These are phyloP conservation scores for Alternaria metachromatica DNA, from an alignment of 2,329 filamentous ascomycete genomes.

Conservation along the genomic window DNA sequence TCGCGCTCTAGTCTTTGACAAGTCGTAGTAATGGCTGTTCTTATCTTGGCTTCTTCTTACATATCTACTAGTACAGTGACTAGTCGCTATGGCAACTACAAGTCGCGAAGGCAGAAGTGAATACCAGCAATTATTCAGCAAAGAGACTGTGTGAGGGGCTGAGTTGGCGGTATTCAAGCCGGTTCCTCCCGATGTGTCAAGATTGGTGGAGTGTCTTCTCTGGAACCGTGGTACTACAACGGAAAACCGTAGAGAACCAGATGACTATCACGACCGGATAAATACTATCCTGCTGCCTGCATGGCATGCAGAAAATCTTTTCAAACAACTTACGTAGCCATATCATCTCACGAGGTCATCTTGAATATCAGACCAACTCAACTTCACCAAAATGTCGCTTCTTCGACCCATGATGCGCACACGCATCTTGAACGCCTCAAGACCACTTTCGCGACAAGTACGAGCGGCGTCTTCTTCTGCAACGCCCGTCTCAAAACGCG, in stretches of 20 bases:
- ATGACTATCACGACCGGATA: background rate
- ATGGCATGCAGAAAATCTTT: background rate
- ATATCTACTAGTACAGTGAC: too few relatives aligned
- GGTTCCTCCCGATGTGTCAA: background rate
- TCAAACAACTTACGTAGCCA: background rate
- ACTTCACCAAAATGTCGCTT: background rate
- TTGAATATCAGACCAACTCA: background rate
- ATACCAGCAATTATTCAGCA: too few relatives aligned
- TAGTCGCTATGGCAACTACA: too few relatives aligned
- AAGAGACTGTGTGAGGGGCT: too few relatives aligned
- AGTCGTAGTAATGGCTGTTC: too few relatives aligned
- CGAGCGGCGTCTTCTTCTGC: conserved; percentile 23
- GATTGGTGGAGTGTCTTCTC: background rate
- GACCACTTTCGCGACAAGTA: background rate
- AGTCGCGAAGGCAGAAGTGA: too few relatives aligned
- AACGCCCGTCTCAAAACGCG: background rate
- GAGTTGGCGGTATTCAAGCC: too few relatives aligned
- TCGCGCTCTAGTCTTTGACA: too few relatives aligned
- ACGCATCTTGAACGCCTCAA: background rate
- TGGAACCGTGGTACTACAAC: background rate
- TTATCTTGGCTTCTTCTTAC: too few relatives aligned
- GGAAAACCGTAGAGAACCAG: background rate
- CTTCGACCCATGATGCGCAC: background rate
- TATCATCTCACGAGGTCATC: background rate
- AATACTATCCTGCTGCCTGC: background rate